Conservation (phyloP, 140 eudicot genomes). For the Flaveria floridana region DNA sequence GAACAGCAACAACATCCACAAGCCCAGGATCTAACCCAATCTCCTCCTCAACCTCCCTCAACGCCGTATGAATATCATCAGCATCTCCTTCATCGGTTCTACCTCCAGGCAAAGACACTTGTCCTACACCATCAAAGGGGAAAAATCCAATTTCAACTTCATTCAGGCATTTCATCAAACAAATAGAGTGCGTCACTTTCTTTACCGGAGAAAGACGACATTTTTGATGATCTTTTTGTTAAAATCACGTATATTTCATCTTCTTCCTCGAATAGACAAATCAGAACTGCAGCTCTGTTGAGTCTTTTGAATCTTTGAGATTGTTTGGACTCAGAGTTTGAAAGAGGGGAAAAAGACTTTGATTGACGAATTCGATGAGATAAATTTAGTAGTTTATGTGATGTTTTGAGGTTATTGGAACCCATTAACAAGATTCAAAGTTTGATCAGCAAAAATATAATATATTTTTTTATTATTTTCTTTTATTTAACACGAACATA, state of each 20-base stretch:
- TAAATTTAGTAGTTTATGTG: constrained; percentile 32
- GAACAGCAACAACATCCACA: constrained; percentile 67
- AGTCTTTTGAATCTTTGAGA: constrained; percentile 26
- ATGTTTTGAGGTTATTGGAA: constrained; percentile 24
- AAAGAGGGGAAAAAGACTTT: constrained; percentile 10
- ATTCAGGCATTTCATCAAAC: constrained; percentile 36
- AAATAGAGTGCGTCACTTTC: background rate
- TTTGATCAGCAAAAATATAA: too few relatives aligned
- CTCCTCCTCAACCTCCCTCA: constrained; percentile 88
- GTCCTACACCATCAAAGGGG: too few relatives aligned
- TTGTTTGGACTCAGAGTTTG: constrained; percentile 19
- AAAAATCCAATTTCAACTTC: constrained; percentile 20
- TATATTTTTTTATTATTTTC: too few relatives aligned
- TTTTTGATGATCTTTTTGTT: constrained; percentile 47
- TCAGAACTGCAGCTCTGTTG: constrained; percentile 58
- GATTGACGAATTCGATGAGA: constrained; percentile 35
- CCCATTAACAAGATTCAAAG: constrained; percentile 39
- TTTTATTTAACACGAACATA: too few relatives aligned
- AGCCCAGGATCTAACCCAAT: constrained; percentile 77
- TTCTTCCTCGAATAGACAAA: constrained; percentile 46
- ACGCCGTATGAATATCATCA: constrained; percentile 50
- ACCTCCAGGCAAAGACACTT: too few relatives aligned
- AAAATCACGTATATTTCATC: constrained; percentile 52
- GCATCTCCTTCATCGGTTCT: constrained; percentile 56
- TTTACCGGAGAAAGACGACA: constrained; percentile 49